A percentile compares a stretch with the other conserved stretches of the same genome.
These are phyloP conservation scores for Colletotrichum somersetense DNA, from an alignment of 2,329 filamentous ascomycete genomes.

Conservation along the genomic window DNA sequence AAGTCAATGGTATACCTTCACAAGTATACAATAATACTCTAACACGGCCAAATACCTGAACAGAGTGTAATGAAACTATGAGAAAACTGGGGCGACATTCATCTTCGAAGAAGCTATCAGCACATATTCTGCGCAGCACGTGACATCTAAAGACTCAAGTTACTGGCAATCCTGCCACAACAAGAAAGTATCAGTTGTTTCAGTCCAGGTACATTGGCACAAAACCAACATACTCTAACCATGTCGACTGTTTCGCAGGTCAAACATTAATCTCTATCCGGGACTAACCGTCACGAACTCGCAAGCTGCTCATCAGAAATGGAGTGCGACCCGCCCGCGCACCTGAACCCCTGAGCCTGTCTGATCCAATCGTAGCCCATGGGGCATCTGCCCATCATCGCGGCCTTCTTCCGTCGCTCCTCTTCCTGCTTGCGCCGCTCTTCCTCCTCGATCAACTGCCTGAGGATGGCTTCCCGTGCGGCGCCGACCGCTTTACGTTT, in stretches of 20 bases:
- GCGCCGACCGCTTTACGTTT: constrained; percentile 47
- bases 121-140: background rate
- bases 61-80: too few relatives aligned
- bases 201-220: too few relatives aligned
- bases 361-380: constrained; percentile 73
- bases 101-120: background rate
- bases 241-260: too few relatives aligned
- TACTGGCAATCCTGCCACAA: background rate
- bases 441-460: constrained; percentile 55
- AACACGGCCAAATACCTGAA: too few relatives aligned
- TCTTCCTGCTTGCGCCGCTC: constrained; percentile 54
- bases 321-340: constrained; percentile 71
- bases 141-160: background rate
- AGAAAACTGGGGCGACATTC: background rate
- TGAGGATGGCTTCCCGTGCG: constrained; percentile 53
- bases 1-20: background rate
- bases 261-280: background rate
- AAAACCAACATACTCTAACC: too few relatives aligned
- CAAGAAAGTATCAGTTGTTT: background rate
- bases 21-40: too few relatives aligned
- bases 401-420: constrained; percentile 60
- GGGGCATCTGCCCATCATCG: constrained; percentile 66
- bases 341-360: constrained; percentile 69
- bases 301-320: constrained; percentile 55
- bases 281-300: background rate